Percentiles rank a stretch among this genome's conserved stretches.
phyloP scores from a whole-genome alignment of 208 protist species.

The Wallacemonas collosoma region DNA sequence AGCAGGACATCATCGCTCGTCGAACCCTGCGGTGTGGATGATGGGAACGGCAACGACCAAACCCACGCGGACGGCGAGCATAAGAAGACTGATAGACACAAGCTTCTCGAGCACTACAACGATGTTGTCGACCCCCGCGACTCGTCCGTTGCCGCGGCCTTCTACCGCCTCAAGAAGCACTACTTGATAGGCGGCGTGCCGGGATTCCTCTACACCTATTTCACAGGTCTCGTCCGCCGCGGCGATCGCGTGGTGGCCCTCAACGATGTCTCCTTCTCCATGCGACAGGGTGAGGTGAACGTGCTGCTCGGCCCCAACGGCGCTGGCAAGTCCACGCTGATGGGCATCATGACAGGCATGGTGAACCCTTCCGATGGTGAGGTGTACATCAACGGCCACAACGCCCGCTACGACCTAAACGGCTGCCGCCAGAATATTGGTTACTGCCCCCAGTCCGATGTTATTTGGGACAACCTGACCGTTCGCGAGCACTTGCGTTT shows the following conservation, averaged over 20 bases:
- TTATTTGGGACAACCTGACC: slow-evolving; percentile 92
- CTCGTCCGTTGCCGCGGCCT: slow-evolving; percentile 36
- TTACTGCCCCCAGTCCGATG: slow-evolving; percentile 94
- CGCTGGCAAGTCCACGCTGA: slow-evolving; percentile 83
- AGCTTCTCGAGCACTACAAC: slow-evolving; percentile 44
- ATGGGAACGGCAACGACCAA: slow-evolving; percentile 22
- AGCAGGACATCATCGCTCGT: background rate
- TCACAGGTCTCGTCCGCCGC: slow-evolving; percentile 55
- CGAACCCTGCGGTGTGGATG: background rate
- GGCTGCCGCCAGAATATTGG: slow-evolving; percentile 85
- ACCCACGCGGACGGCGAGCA: background rate
- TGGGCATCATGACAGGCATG: slow-evolving; percentile 79
- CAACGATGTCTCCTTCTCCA: slow-evolving; percentile 63
- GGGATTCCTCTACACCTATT: slow-evolving; percentile 65
- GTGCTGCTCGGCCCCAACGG: slow-evolving; percentile 88
- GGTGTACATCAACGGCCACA: slow-evolving; percentile 64
- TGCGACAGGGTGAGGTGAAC: slow-evolving; percentile 72
- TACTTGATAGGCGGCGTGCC: slow-evolving; percentile 66
- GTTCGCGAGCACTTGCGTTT: slow-evolving; percentile 93
- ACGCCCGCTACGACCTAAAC: slow-evolving; percentile 49
- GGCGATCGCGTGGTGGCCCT: slow-evolving; percentile 62
- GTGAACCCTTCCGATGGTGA: slow-evolving; percentile 61
- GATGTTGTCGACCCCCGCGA: slow-evolving; percentile 42
- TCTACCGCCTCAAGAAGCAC: slow-evolving; percentile 56
- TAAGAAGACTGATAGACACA: background rate